A percentile compares a stretch with the other conserved stretches of the same genome.
These are phyloP conservation scores for Fistulina hepatica DNA, from an alignment of 1,284 basidiomycete species.

Conservation along the genomic window DNA sequence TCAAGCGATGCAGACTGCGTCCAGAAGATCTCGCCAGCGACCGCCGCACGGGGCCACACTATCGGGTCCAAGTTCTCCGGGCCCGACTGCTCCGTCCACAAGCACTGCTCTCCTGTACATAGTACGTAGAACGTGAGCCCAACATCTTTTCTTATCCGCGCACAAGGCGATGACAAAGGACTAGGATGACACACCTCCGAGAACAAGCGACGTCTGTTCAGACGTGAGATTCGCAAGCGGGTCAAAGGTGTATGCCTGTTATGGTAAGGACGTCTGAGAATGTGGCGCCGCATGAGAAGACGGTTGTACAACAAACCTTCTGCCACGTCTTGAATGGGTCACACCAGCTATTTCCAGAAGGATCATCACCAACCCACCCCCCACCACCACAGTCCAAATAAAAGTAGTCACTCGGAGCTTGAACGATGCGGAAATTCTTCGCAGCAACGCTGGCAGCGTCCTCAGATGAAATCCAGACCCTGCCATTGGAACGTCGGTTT, in stretches of 20 bases:
- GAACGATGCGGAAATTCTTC: slow-evolving; percentile 52
- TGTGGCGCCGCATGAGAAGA: slow-evolving; percentile 15
- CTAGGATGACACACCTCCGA: slow-evolving; percentile 43
- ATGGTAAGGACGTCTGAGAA: slow-evolving; percentile 41
- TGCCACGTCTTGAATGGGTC: slow-evolving; percentile 16
- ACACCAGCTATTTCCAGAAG: slow-evolving; percentile 24
- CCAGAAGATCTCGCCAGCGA: slow-evolving; percentile 79
- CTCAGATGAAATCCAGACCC: slow-evolving; percentile 62
- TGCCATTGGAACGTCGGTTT: too few species aligned
- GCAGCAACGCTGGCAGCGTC: slow-evolving; percentile 49
- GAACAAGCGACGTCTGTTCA: slow-evolving; percentile 40
- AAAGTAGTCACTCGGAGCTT: slow-evolving; percentile 63
- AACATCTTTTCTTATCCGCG: slow-evolving; percentile 2
- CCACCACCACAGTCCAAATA: slow-evolving; percentile 81
- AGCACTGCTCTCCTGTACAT: slow-evolving; percentile 55
- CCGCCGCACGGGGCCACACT: slow-evolving; percentile 72
- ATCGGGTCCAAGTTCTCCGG: slow-evolving; percentile 61
- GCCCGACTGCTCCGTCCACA: slow-evolving; percentile 74
- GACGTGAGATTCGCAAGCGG: slow-evolving; percentile 47
- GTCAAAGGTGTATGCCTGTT: slow-evolving; percentile 61
- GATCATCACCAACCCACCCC: slow-evolving; percentile 58
- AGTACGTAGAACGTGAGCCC: slow-evolving; percentile 14
- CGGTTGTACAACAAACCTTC: slow-evolving; percentile 4
- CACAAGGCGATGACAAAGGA: neutral
- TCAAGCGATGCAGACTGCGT: slow-evolving; percentile 38